phyloP scores from a whole-genome alignment of 345 rosid species.

The Nasturtium officinale region DNA sequence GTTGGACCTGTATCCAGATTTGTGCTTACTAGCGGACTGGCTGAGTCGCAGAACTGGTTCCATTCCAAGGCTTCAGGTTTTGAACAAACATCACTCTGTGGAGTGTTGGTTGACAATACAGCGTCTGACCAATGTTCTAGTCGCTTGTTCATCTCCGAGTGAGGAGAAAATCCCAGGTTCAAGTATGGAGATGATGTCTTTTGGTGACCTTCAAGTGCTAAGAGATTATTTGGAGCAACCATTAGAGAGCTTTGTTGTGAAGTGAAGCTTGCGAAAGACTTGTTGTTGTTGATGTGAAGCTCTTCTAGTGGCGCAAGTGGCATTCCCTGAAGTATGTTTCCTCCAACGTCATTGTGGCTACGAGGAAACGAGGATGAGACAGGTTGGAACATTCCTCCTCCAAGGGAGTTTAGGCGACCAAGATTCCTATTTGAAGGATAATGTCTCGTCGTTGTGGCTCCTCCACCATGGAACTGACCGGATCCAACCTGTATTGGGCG shows the following conservation, averaged over 20 bases:
- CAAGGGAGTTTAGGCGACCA: conserved; percentile 62
- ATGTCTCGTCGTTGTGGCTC: conserved; percentile 47
- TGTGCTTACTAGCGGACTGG: conserved; percentile 27
- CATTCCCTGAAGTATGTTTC: conserved; percentile 35
- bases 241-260: conserved; percentile 43
- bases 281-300: conserved; percentile 45
- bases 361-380: conserved; percentile 39
- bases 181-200: conserved; percentile 45
- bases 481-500: conserved; percentile 47
- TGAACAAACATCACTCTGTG: conserved; percentile 37
- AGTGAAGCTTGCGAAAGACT: conserved; percentile 20
- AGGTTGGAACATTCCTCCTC: conserved; percentile 55
- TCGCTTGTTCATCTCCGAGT: conserved; percentile 44
- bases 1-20: conserved; percentile 44
- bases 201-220: conserved; percentile 48
- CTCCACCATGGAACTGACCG: conserved; percentile 53
- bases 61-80: conserved; percentile 46
- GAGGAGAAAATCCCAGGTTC: conserved; percentile 21
- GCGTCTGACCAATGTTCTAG: conserved; percentile 55
- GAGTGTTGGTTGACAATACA: conserved; percentile 37
- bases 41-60: conserved; percentile 45
- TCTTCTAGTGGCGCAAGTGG: conserved; percentile 56
- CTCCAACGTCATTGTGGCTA: conserved; percentile 34
- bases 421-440: conserved; percentile 56
- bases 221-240: conserved; percentile 45